phyloP scores from a whole-genome alignment of 208 protist genomes.

The Balamuthia mandrillaris region DNA sequence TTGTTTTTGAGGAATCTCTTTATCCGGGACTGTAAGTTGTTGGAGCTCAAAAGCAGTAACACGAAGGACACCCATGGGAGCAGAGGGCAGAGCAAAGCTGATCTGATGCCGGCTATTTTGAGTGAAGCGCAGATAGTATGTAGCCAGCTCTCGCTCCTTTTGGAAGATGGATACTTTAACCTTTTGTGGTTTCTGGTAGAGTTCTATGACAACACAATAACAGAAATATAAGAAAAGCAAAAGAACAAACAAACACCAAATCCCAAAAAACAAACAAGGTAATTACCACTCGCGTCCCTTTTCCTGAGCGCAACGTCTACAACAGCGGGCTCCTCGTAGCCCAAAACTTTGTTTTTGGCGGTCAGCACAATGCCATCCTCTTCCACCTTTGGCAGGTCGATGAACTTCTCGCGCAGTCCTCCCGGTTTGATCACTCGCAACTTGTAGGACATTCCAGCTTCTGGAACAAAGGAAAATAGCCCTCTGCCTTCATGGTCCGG shows the following conservation, averaged over 20 bases:
- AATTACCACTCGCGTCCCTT: too few species aligned
- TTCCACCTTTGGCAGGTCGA: not conserved
- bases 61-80: constrained; percentile 30
- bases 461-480: not conserved
- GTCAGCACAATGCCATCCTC: not conserved
- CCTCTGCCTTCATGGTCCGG: constrained; percentile 35
- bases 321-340: too few species aligned
- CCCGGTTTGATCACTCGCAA: not conserved
- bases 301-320: too few species aligned
- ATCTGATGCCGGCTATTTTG: not conserved
- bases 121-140: not conserved
- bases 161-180: not conserved
- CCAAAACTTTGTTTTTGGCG: too few species aligned
- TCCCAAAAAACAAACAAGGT: too few species aligned
- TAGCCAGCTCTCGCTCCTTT: not conserved
- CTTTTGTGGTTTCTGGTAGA: too few species aligned
- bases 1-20: too few species aligned
- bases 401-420: constrained; percentile 1
- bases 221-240: too few species aligned
- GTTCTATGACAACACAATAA: too few species aligned
- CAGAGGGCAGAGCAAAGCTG: not conserved
- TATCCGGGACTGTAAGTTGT: too few species aligned
- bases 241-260: too few species aligned
- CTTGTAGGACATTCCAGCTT: not conserved
- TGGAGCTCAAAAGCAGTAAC: too few species aligned